Evolutionary conservation across 768 basidiomycete species (phyloP).

Genomic region (Dacryopinax primogenitus): DNA sequence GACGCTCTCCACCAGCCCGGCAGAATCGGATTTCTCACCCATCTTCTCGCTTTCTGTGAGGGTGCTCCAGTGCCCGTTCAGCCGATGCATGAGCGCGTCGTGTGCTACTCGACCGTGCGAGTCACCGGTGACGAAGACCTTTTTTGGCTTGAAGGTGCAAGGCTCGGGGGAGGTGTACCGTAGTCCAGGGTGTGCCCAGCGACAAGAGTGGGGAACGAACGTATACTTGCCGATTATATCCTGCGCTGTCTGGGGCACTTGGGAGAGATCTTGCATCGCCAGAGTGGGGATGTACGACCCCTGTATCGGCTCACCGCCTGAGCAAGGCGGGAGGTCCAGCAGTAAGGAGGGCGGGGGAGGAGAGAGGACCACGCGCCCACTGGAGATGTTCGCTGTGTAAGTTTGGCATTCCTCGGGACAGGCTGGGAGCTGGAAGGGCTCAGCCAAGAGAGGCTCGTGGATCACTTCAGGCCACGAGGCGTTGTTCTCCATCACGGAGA

Average conservation of each 20-base stretch:
- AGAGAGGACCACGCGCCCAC: neutral
- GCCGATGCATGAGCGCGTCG: neutral
- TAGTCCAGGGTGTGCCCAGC: neutral
- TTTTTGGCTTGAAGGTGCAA: neutral
- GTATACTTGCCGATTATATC: neutral
- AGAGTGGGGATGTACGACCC: neutral
- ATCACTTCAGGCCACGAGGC: neutral
- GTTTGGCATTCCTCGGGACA: neutral
- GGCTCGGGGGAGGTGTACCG: neutral
- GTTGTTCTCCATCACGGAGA: neutral
- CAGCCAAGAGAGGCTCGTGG: neutral
- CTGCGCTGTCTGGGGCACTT: neutral
- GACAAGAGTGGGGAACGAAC: neutral
- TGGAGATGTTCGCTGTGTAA: neutral
- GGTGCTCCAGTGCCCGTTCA: neutral
- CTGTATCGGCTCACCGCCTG: neutral
- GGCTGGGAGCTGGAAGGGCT: neutral
- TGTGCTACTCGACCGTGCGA: constrained; percentile 3
- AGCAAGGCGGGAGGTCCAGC: neutral
- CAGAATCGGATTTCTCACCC: neutral
- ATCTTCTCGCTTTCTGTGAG: neutral
- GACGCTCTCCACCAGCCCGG: neutral
- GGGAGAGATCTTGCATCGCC: neutral
- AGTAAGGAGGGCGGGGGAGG: neutral
- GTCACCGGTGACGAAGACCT: neutral